phyloP scores from a whole-genome alignment of 208 protist genomes.

The Crithidia fasciculata region DNA sequence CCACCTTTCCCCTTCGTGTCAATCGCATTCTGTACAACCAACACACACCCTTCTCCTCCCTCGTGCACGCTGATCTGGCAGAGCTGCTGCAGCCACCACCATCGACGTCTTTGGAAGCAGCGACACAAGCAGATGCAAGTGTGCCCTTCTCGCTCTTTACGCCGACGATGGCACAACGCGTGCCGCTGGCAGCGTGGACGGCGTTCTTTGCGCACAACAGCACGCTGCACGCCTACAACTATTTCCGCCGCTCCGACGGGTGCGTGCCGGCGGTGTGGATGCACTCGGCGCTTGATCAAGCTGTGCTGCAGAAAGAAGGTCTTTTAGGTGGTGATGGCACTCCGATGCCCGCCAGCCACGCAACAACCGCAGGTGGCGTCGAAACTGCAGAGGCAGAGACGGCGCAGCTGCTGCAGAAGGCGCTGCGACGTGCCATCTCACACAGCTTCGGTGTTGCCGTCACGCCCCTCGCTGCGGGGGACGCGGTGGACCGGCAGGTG shows the following conservation, averaged over 20 bases:
- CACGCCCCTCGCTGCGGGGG: slow-evolving; percentile 62
- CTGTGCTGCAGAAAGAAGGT: slow-evolving; percentile 5
- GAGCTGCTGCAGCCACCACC: slow-evolving; percentile 29
- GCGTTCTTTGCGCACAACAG: slow-evolving; percentile 70
- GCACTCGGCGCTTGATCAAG: slow-evolving; percentile 32
- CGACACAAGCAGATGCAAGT: neutral
- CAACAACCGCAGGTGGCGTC: no score
- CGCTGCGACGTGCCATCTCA: slow-evolving; percentile 14
- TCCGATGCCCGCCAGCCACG: neutral
- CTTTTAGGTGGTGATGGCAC: slow-evolving; percentile 19
- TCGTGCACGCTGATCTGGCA: slow-evolving; percentile 49
- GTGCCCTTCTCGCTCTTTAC: slow-evolving; percentile 28
- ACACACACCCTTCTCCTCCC: slow-evolving; percentile 54
- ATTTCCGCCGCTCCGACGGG: slow-evolving; percentile 72
- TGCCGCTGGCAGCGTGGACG: slow-evolving; percentile 20
- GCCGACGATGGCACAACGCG: slow-evolving; percentile 11
- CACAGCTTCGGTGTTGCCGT: slow-evolving; percentile 67
- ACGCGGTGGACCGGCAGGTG: slow-evolving; percentile 40
- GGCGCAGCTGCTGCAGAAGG: slow-evolving; percentile 9
- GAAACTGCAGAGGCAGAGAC: neutral
- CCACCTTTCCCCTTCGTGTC: slow-evolving; percentile 47
- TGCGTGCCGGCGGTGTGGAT: slow-evolving; percentile 55
- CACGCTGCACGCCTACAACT: slow-evolving; percentile 79
- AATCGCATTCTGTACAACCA: slow-evolving; percentile 62
- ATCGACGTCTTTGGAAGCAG: neutral